phyloP scores from a whole-genome alignment of 352 stramenopile species.

The Globisporangium cystogenes region DNA sequence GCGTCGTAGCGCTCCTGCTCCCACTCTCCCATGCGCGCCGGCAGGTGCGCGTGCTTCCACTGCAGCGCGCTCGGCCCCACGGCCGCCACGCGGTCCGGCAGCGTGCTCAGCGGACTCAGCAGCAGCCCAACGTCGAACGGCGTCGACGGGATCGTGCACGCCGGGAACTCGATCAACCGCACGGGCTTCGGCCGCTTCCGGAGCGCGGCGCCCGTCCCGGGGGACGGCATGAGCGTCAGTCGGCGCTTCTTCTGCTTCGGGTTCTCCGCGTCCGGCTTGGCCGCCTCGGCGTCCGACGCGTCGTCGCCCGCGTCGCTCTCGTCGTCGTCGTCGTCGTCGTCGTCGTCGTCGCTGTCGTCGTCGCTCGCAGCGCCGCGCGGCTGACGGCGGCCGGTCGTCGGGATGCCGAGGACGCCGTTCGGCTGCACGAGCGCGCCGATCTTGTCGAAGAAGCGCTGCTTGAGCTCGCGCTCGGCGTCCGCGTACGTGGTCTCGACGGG shows the following conservation, averaged over 20 bases:
- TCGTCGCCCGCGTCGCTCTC: constrained; percentile 23
- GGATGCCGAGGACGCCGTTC: constrained; percentile 30
- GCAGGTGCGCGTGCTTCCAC: constrained; percentile 67
- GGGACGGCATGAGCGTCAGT: constrained; percentile 40
- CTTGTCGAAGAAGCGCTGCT: constrained; percentile 64
- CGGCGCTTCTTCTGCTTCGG: constrained; percentile 51
- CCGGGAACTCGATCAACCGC: constrained; percentile 64
- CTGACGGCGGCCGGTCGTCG: constrained; percentile 6
- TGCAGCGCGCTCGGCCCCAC: constrained; percentile 59
- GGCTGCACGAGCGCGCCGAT: constrained; percentile 52
- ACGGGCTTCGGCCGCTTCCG: constrained; percentile 41
- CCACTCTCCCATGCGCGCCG: constrained; percentile 70
- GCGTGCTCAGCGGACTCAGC: constrained; percentile 63
- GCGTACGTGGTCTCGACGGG: constrained; percentile 44
- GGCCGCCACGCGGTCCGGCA: constrained; percentile 61
- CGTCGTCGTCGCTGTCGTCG: constrained; percentile 26
- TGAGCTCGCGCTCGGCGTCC: constrained; percentile 48
- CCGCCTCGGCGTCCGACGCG: constrained; percentile 4
- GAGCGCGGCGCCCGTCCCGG: constrained; percentile 7
- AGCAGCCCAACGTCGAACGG: constrained; percentile 61
- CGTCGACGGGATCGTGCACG: constrained; percentile 50
- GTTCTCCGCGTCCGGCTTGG: neutral
- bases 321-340: constrained; percentile 23
- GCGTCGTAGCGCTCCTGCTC: constrained; percentile 67
- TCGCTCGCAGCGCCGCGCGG: constrained; percentile 4